phyloP scores from a whole-genome alignment of 192 early-diverging fungal species.

The Coemansia sp. region DNA sequence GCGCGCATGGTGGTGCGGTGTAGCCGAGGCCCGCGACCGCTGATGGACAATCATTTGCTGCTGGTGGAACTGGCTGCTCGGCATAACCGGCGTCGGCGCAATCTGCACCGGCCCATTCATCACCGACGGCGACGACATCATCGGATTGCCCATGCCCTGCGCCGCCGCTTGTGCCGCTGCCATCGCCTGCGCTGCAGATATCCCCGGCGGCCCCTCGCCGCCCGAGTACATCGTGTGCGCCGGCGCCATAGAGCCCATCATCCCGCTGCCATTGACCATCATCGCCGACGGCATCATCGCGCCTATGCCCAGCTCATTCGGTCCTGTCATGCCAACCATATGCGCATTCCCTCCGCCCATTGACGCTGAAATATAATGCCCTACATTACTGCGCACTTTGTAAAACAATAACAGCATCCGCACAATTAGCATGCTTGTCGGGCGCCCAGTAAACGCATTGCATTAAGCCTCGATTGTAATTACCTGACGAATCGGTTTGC shows the following conservation, averaged over 20 bases:
- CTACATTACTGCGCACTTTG: not conserved
- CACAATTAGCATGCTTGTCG: not conserved
- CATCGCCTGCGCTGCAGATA: conserved; percentile 38
- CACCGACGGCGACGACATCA: conserved; percentile 51
- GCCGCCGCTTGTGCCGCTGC: conserved; percentile 16
- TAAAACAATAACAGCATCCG: not conserved
- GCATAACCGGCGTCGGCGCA: conserved; percentile 53
- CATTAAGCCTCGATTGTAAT: not conserved
- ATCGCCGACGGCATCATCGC: conserved; percentile 49
- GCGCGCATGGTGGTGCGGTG: conserved; percentile 88
- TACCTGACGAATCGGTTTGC: conserved; percentile 47
- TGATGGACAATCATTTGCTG: conserved; percentile 71
- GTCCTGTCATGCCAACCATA: conserved; percentile 42
- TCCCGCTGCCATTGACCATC: conserved; percentile 43
- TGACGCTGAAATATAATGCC: conserved; percentile 33
- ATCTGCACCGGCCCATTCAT: conserved; percentile 46
- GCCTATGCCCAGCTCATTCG: conserved; percentile 30
- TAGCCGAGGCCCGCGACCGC: conserved; percentile 68
- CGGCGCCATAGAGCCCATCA: conserved; percentile 42
- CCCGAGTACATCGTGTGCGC: conserved; percentile 38
- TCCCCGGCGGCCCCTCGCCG: conserved; percentile 28
- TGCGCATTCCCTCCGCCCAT: conserved; percentile 48
- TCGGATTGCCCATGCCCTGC: conserved; percentile 38
- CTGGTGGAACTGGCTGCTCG: conserved; percentile 65
- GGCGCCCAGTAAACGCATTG: not conserved